Evolutionary conservation across 1,284 basidiomycete genomes (phyloP), one percentile per base, ranked within the genome.

Genomic region (Phellinidium pouzarii): DNA sequence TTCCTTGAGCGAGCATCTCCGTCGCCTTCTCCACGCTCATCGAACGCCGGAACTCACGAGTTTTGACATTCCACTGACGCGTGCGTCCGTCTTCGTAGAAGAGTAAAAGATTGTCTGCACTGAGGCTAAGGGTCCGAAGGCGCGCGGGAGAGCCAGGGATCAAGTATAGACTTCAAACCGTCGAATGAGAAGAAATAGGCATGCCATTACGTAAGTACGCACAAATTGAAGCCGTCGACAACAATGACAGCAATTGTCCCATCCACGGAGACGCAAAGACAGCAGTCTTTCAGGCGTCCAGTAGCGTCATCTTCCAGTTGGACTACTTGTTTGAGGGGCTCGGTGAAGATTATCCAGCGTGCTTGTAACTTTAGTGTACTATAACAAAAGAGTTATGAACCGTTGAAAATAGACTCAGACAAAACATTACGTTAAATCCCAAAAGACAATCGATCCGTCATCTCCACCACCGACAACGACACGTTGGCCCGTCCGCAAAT

Each of bases 61-160:
- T 87, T 54, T 82, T 79, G n/a, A 87, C 71, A 64, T 96, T 90
- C 93, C 95, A 99, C 1, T 94, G 69, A 26, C 95, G 75, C 2
- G 89, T 88, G 52, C 86, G 81, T 2, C 79, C 80, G 58, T 91
- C 84, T 1, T 75, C 74, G 64, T 96, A 98, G 1, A 86, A 70
- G 4, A 95, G 69, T 44, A 96, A 64, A 22, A 98, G 68, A 58
- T 91, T 84, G 52, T 87, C 77, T 12, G 76, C 82, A 1, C 80
- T 77, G 1, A 91, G 66, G 59, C 82, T 90, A 20, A 95, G 68
- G 31, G 75, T 70, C 17, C 73, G 69, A 9, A 97, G 69, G 0
- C 82, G 79, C 0, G 82, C 78, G 3, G 77, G 74, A 2, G 89
- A 76, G 4, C 89, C 91, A 1, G 92, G 91, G 19, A 94, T 77